Evolutionary conservation across 768 basidiomycete species (phyloP), one percentile per base, ranked within the genome.

Genomic region (Pisolithus marmoratus): DNA sequence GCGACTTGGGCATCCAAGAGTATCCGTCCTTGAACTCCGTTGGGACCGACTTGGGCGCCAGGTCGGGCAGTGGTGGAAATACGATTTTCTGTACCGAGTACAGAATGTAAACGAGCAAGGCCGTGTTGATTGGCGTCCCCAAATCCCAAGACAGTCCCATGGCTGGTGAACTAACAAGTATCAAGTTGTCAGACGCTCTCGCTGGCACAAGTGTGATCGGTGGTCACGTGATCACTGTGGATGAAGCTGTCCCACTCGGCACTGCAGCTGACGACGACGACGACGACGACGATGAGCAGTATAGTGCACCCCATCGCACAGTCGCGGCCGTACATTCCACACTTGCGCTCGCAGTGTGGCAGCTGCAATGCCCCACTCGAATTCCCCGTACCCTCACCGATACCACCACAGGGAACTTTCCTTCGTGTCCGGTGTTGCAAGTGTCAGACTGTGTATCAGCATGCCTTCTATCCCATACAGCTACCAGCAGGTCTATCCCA

Each of bases 1-100:
- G 93, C 0, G 77, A 60, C 57, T 85, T 82, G 1, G 95, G 95
- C 75, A 92, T 81, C 92, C 93, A 97, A 58, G 90, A 87, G 75
- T 97, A 98, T 1, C 84, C 82, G 1, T 81, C 71, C 65, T 87
- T 85, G 79, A 90, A 90, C 58, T 89, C 85, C 57, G 75, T 68
- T 1, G 85, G 86, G 15, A 82, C 67, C 3, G 61, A 68, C 46
- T 71, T 73, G 0, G 81, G 74, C 34, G 71, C 70, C 0, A 47
- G n/a, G 22, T 47, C 22, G 11, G 79, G 68, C 31, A 72, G 70
- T n/a, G 84, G 71, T 0, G 93, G 91, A 48, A 89, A 82, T 46
- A 94, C 61, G 55, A 93, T 84, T 36, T 78, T 75, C 57, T 86
- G 82, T 12, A 87, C 79, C 34, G 84, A 81, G 69, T 90, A 92